phyloP scores from a whole-genome alignment of 495 filamentous ascomycete species.

The Penicillium mononematosum region DNA sequence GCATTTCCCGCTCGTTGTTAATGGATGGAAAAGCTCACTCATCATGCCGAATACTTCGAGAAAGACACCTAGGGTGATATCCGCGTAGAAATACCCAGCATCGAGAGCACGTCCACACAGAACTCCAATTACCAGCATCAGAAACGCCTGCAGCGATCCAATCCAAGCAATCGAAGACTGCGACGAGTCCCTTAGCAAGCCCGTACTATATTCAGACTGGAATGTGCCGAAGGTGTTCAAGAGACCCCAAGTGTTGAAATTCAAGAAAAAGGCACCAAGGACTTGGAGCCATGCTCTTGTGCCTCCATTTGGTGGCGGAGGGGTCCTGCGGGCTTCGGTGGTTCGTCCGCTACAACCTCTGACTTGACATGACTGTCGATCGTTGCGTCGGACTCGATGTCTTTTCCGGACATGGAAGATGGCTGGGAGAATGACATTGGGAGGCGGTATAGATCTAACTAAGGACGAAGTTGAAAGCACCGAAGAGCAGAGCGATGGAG shows the following conservation, averaged over 20 bases:
- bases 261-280: constrained; percentile 22
- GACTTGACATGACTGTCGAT: neutral
- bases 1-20: no score
- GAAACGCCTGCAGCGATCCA: constrained; percentile 16
- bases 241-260: constrained; percentile 34
- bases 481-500: neutral
- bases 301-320: constrained; percentile 32
- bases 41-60: no score
- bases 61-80: constrained; percentile 1
- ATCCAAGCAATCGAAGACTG: constrained; percentile 18
- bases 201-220: constrained; percentile 15
- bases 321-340: constrained; percentile 1
- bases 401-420: neutral
- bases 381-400: neutral
- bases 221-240: constrained; percentile 39
- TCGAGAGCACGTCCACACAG: constrained; percentile 15
- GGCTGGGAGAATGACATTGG: neutral
- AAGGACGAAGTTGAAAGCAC: neutral
- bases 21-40: no score
- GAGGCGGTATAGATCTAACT: neutral
- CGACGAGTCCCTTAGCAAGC: constrained; percentile 8
- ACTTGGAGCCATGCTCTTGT: constrained; percentile 33
- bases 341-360: neutral
- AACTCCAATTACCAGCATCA: constrained; percentile 15
- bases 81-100: constrained; percentile 7